phyloP scores from a whole-genome alignment of 2,329 filamentous ascomycete species.

The Penicillium psychrosexuale region DNA sequence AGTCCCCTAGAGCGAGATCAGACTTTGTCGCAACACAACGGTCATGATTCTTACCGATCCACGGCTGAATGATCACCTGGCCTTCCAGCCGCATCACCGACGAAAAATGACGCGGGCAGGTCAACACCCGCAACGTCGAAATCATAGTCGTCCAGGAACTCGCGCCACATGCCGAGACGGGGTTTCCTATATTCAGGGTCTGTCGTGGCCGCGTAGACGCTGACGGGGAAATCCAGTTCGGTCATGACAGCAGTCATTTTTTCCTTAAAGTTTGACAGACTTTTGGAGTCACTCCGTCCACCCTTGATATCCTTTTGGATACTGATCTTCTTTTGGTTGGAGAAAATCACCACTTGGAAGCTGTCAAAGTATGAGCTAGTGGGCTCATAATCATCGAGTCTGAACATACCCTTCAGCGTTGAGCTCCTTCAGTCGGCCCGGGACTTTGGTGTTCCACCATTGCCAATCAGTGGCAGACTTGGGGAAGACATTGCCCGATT shows the following conservation, averaged over 20 bases:
- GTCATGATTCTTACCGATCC: constrained; percentile 49
- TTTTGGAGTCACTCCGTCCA: constrained; percentile 64
- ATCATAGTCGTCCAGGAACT: constrained; percentile 61
- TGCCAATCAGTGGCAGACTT: constrained; percentile 77
- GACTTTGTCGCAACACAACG: constrained; percentile 12
- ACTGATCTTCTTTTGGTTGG: constrained; percentile 82
- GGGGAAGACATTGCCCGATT: constrained; percentile 76
- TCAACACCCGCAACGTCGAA: constrained; percentile 62
- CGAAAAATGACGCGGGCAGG: constrained; percentile 69
- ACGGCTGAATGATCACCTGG: constrained; percentile 58
- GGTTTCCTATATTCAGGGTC: constrained; percentile 86
- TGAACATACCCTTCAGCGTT: constrained; percentile 63
- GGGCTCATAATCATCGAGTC: not conserved
- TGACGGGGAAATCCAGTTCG: constrained; percentile 66
- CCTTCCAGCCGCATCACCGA: constrained; percentile 74
- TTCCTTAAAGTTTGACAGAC: constrained; percentile 75
- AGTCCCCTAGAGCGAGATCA: constrained; percentile 60
- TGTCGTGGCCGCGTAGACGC: constrained; percentile 80
- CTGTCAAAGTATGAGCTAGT: constrained; percentile 40
- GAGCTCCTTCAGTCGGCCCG: constrained; percentile 63
- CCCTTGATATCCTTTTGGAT: constrained; percentile 70
- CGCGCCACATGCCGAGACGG: constrained; percentile 80
- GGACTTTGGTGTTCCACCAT: constrained; percentile 81
- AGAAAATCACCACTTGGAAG: constrained; percentile 74
- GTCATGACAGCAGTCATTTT: constrained; percentile 69